Evolutionary conservation across 257 asterid genomes (phyloP).

Genomic region (Paulownia fortunei): DNA sequence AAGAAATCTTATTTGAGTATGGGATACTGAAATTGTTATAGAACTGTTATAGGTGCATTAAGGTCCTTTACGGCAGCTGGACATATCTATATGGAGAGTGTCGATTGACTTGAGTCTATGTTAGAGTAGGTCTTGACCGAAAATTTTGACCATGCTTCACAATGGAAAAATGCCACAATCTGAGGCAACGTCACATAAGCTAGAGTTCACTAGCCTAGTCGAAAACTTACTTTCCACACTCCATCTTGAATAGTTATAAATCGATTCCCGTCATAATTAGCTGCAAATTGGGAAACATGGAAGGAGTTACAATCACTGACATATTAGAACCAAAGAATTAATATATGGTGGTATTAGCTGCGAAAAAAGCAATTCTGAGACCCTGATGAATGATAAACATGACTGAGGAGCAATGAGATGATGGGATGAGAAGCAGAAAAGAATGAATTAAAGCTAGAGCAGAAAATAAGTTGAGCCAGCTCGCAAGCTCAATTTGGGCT

Average conservation of each 20-base stretch:
- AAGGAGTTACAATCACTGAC: constrained; percentile 20
- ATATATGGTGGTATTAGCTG: not conserved
- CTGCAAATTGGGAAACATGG: constrained; percentile 55
- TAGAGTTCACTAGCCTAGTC: constrained; percentile 17
- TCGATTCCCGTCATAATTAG: constrained; percentile 81
- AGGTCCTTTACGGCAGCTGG: constrained; percentile 9
- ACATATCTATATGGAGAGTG: constrained; percentile 18
- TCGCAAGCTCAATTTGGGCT: constrained; percentile 6
- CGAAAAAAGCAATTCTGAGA: constrained; percentile 18
- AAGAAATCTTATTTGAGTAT: constrained; percentile 14
- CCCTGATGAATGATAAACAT: constrained; percentile 9
- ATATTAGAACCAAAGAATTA: constrained; percentile 9
- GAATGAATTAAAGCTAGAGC: not conserved
- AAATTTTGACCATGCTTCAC: constrained; percentile 25
- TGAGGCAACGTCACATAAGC: constrained; percentile 26
- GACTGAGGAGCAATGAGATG: constrained; percentile 5
- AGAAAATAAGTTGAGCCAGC: not conserved
- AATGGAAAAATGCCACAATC: constrained; percentile 24
- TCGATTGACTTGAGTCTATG: not conserved
- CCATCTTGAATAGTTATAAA: constrained; percentile 86
- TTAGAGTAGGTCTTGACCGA: constrained; percentile 5
- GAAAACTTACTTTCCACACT: constrained; percentile 76
- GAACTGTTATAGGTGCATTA: constrained; percentile 3
- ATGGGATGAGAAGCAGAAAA: not conserved
- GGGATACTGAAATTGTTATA: constrained; percentile 19